phyloP scores from a whole-genome alignment of 106 monocot species.

The Narthecium ossifragum region DNA sequence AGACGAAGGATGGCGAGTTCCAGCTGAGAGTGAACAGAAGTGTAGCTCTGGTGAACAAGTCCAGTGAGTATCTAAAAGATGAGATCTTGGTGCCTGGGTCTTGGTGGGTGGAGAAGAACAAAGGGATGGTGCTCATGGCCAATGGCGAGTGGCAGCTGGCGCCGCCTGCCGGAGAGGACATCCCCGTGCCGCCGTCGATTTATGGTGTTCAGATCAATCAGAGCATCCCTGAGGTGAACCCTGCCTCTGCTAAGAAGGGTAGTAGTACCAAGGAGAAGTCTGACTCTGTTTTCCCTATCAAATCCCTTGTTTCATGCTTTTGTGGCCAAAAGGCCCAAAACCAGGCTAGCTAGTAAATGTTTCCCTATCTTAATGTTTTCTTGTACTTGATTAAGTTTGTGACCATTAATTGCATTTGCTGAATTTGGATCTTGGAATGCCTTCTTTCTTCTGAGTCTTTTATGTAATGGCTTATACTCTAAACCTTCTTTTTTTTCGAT shows the following conservation, averaged over 20 bases:
- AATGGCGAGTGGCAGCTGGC: conserved; percentile 36
- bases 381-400: too few species aligned
- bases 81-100: conserved; percentile 40
- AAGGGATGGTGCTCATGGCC: conserved; percentile 44
- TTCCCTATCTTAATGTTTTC: not conserved
- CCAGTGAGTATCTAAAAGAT: conserved; percentile 41
- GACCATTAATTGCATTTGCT: too few species aligned
- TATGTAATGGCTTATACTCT: too few species aligned
- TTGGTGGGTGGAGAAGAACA: conserved; percentile 64
- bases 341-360: not conserved
- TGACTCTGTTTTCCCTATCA: too few species aligned
- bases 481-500: too few species aligned
- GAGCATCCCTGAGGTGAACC: not conserved
- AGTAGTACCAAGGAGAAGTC: not conserved
- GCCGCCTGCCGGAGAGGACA: conserved; percentile 23
- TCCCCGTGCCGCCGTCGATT: conserved; percentile 24
- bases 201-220: not conserved
- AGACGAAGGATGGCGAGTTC: conserved; percentile 26
- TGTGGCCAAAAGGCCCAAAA: not conserved
- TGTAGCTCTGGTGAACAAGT: conserved; percentile 53
- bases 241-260: not conserved
- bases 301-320: too few species aligned
- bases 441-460: too few species aligned
- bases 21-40: conserved; percentile 36
- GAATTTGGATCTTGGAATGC: too few species aligned